phyloP scores from a whole-genome alignment of 768 basidiomycete species.

The Lentinula boryana region DNA sequence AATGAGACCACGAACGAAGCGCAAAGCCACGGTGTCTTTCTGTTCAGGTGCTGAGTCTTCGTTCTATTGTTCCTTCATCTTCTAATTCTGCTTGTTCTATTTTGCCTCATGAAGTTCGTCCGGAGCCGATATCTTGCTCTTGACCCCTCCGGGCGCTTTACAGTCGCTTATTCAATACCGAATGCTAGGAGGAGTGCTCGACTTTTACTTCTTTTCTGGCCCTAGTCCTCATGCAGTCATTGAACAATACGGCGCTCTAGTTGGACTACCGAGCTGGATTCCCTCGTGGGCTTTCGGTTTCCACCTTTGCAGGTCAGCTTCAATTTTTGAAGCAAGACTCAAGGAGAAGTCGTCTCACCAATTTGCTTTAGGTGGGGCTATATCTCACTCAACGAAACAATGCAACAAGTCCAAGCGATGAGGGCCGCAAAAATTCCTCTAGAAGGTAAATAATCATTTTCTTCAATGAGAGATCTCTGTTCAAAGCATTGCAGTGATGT shows the following conservation, averaged over 20 bases:
- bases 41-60: constrained; percentile 45
- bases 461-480: neutral
- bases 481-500: constrained; percentile 45
- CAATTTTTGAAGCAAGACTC: neutral
- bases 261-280: constrained; percentile 66
- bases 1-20: constrained; percentile 42
- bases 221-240: constrained; percentile 50
- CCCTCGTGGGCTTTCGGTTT: constrained; percentile 77
- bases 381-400: constrained; percentile 46
- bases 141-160: constrained; percentile 48
- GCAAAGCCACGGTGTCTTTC: constrained; percentile 70
- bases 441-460: constrained; percentile 39
- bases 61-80: neutral
- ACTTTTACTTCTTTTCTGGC: constrained; percentile 75
- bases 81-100: constrained; percentile 2
- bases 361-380: constrained; percentile 24
- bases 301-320: constrained; percentile 59
- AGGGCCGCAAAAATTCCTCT: constrained; percentile 69
- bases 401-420: constrained; percentile 50
- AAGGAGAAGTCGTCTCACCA: neutral
- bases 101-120: constrained; percentile 37
- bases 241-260: constrained; percentile 62
- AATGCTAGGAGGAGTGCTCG: constrained; percentile 66
- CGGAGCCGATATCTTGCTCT: constrained; percentile 66
- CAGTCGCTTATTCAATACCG: constrained; percentile 67